phyloP scores from a whole-genome alignment of 2,329 filamentous ascomycete genomes.

The Colletotrichum orbiculare region DNA sequence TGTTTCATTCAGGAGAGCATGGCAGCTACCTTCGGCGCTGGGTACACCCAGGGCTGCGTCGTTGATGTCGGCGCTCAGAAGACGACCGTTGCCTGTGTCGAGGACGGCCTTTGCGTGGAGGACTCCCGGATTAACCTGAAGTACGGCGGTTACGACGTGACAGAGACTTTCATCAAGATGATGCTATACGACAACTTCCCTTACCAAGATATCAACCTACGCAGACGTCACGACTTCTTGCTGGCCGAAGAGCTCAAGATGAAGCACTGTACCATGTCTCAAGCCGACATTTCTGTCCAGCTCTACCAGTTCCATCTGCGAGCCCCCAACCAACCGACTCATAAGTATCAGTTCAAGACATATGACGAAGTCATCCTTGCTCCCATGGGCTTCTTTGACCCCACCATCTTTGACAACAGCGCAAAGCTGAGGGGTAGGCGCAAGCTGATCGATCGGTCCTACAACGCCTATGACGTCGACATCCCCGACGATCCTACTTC shows the following conservation, averaged over 20 bases:
- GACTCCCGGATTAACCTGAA: slow-evolving; percentile 96
- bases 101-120: slow-evolving; percentile 94
- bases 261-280: slow-evolving; percentile 91
- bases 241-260: slow-evolving; percentile 96
- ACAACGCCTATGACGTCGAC: slow-evolving; percentile 92
- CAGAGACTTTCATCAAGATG: slow-evolving; percentile 96
- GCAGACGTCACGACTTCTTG: slow-evolving; percentile 89
- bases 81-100: slow-evolving; percentile 95
- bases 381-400: slow-evolving; percentile 93
- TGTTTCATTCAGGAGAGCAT: slow-evolving; percentile 97
- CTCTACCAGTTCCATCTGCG: slow-evolving; percentile 91
- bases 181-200: slow-evolving; percentile 97
- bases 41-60: slow-evolving; percentile 92
- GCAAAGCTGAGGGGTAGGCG: slow-evolving; percentile 83
- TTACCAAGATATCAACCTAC: slow-evolving; percentile 93
- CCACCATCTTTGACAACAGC: slow-evolving; percentile 84
- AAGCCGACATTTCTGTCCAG: slow-evolving; percentile 89
- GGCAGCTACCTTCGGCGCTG: slow-evolving; percentile 93
- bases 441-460: slow-evolving; percentile 86
- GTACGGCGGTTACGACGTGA: slow-evolving; percentile 91
- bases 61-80: slow-evolving; percentile 98
- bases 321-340: slow-evolving; percentile 86
- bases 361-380: slow-evolving; percentile 97
- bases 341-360: slow-evolving; percentile 95
- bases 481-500: slow-evolving; percentile 89